Conservation (phyloP, 1,139 yeast genomes). For the Debaryomyces udenii region DNA sequence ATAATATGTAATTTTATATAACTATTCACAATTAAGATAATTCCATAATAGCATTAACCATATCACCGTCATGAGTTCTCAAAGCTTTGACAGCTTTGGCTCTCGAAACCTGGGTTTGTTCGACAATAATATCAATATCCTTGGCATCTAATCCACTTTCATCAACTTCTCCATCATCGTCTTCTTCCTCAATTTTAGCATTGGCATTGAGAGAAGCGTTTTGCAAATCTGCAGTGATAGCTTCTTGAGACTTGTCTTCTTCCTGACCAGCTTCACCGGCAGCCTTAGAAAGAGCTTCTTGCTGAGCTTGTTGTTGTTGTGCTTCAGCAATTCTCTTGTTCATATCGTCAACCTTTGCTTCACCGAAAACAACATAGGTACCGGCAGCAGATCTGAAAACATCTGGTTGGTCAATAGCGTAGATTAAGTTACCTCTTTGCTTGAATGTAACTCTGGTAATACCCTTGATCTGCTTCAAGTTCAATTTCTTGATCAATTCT, state of each 20-base stretch:
- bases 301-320: constrained; percentile 46
- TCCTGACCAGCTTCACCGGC: constrained; percentile 36
- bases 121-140: constrained; percentile 81
- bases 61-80: constrained; percentile 86
- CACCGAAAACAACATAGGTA: constrained; percentile 95
- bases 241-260: constrained; percentile 64
- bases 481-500: constrained; percentile 85
- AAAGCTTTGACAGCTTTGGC: constrained; percentile 90
- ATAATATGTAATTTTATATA: constrained; percentile 1
- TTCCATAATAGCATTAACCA: constrained; percentile 95
- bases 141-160: constrained; percentile 78
- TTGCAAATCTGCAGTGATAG: constrained; percentile 90
- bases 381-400: constrained; percentile 95
- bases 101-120: constrained; percentile 88
- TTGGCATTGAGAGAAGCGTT: constrained; percentile 66
- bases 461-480: constrained; percentile 89
- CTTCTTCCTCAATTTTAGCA: constrained; percentile 39
- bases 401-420: constrained; percentile 93
- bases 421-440: constrained; percentile 90
- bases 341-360: constrained; percentile 93
- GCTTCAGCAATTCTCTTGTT: constrained; percentile 78
- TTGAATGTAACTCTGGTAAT: constrained; percentile 95
- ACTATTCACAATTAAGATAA: constrained; percentile 48
- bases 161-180: constrained; percentile 71
- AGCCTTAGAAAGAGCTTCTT: constrained; percentile 71